These are phyloP conservation scores for Sporothrix protearum DNA, from an alignment of 2,329 filamentous ascomycete species.

Conservation along the genomic window DNA sequence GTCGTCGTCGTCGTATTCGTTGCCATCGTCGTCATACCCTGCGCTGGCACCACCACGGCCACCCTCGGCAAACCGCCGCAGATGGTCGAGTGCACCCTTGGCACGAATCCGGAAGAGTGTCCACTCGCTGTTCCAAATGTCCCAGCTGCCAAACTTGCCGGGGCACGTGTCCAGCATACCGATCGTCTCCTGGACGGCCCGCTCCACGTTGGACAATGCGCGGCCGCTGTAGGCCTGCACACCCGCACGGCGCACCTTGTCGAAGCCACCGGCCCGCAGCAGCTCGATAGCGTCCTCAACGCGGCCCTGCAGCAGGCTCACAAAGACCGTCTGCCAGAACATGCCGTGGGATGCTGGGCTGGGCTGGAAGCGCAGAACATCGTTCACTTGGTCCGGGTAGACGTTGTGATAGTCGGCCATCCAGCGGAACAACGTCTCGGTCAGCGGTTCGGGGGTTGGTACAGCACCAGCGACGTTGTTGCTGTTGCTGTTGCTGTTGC, in stretches of 20 bases:
- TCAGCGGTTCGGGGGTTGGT: constrained; percentile 50
- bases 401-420: constrained; percentile 70
- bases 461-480: constrained; percentile 31
- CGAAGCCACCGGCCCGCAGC: constrained; percentile 73
- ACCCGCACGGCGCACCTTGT: constrained; percentile 66
- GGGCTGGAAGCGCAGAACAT: constrained; percentile 61
- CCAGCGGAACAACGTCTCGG: constrained; percentile 80
- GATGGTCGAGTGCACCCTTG: constrained; percentile 62
- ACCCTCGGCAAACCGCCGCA: constrained; percentile 79
- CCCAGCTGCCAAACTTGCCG: constrained; percentile 68
- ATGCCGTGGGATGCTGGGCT: constrained; percentile 71
- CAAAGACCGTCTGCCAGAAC: constrained; percentile 84
- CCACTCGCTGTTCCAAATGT: constrained; percentile 79
- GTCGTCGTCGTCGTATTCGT: constrained; percentile 65
- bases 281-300: constrained; percentile 64
- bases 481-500: constrained; percentile 34
- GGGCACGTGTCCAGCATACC: constrained; percentile 72
- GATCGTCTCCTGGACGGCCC: constrained; percentile 65
- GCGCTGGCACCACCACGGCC: constrained; percentile 35
- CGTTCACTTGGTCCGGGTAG: constrained; percentile 62
- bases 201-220: constrained; percentile 74
- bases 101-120: constrained; percentile 75
- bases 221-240: constrained; percentile 66
- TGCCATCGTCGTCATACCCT: constrained; percentile 62
- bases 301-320: constrained; percentile 70